Conservation (phyloP, 208 protist species). For the Acanthamoeba healyi region DNA sequence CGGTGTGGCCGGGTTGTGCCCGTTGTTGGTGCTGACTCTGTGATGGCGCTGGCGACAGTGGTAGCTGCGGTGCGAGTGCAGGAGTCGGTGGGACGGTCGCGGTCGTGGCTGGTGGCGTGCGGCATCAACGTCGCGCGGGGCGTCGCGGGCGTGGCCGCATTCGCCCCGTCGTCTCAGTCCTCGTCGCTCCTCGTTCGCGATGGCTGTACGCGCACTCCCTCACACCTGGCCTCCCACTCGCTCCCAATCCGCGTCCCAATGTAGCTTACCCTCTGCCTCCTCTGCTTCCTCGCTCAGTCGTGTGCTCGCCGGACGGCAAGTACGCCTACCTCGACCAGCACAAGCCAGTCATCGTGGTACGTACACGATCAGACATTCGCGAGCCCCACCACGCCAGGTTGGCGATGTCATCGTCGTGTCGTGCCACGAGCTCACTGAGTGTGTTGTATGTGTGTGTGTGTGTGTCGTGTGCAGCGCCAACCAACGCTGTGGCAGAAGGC, state of each 20-base stretch:
- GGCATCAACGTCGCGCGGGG: background rate
- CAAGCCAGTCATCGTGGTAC: background rate
- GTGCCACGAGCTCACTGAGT: no score
- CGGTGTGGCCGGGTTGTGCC: background rate
- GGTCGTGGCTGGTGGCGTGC: background rate
- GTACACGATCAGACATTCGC: background rate
- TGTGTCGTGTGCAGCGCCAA: background rate
- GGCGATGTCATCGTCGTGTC: no score
- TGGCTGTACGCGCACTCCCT: background rate
- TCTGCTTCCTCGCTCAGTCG: background rate
- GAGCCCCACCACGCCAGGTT: background rate
- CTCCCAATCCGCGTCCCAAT: background rate
- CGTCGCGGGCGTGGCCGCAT: background rate
- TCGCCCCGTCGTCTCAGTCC: background rate
- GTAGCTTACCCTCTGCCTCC: background rate
- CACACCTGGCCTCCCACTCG: background rate
- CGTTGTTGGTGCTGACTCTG: background rate
- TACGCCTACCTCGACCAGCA: background rate
- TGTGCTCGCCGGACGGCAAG: slow-evolving; percentile 1
- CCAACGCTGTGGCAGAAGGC: background rate
- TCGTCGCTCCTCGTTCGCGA: background rate
- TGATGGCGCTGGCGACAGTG: no score
- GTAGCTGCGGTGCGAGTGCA: background rate
- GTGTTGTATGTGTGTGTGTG: background rate
- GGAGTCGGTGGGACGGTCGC: background rate